A percentile compares a stretch with the other conserved stretches of the same genome.
Evolutionary conservation across 1,284 basidiomycete species (phyloP).

Genomic region (Moesziomyces antarcticus): DNA sequence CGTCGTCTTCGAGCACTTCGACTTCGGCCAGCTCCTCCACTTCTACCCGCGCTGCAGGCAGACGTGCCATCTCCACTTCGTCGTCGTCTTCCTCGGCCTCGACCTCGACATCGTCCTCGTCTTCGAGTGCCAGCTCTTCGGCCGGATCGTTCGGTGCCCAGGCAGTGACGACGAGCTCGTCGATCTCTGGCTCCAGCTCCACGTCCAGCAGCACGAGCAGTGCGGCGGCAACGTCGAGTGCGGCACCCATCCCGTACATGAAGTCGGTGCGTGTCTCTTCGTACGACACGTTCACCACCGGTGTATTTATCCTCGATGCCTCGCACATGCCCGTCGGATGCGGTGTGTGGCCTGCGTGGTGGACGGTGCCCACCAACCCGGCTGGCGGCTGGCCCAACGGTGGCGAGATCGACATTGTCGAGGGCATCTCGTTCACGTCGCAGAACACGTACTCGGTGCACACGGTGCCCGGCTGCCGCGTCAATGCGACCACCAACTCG

Average conservation of each 20-base stretch:
- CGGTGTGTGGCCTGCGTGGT: conserved; percentile 62
- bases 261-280: conserved; percentile 46
- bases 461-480: conserved; percentile 39
- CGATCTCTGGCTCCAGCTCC: background rate
- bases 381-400: conserved; percentile 55
- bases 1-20: conserved; percentile 10
- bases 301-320: conserved; percentile 49
- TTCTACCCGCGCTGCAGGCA: conserved; percentile 6
- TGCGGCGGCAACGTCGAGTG: conserved; percentile 9
- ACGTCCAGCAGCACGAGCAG: background rate
- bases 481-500: conserved; percentile 37
- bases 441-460: conserved; percentile 55
- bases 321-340: conserved; percentile 54
- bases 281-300: conserved; percentile 50
- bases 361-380: conserved; percentile 48
- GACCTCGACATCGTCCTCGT: conserved; percentile 4
- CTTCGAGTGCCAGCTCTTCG: conserved; percentile 2
- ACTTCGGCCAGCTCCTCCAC: conserved; percentile 4
- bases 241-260: conserved; percentile 36
- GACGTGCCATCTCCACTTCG: background rate
- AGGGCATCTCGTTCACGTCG: conserved; percentile 52
- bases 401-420: conserved; percentile 61
- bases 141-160: background rate
- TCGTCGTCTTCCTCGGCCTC: background rate
- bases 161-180: conserved; percentile 3